A percentile compares a stretch with the other conserved stretches of the same genome.
These are phyloP conservation scores for Neonectria sp. DNA, from an alignment of 2,329 filamentous ascomycete species.

Conservation along the genomic window DNA sequence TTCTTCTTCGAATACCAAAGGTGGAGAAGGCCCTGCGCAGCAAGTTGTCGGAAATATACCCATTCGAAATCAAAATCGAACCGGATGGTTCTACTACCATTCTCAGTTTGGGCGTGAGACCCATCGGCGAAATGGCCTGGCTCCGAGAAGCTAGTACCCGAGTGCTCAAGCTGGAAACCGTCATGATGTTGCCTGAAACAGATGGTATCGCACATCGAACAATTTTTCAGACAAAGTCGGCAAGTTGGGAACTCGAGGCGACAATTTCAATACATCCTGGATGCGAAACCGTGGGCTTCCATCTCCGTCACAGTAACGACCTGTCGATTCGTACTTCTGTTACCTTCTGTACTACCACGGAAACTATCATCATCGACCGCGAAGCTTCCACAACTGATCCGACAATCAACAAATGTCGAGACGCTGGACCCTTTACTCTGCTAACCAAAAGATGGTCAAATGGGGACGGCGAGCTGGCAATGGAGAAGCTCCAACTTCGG, in stretches of 20 bases:
- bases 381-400: slow-evolving; percentile 47
- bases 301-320: slow-evolving; percentile 43
- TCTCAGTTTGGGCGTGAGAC: slow-evolving; percentile 12
- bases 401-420: slow-evolving; percentile 52
- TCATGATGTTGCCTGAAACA: background rate
- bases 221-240: slow-evolving; percentile 16
- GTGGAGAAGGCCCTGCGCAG: slow-evolving; percentile 56
- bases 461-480: background rate
- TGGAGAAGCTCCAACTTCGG: slow-evolving; percentile 29
- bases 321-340: slow-evolving; percentile 51
- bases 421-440: slow-evolving; percentile 60
- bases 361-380: slow-evolving; percentile 58
- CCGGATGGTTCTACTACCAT: slow-evolving; percentile 14
- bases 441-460: slow-evolving; percentile 45
- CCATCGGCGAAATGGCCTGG: slow-evolving; percentile 6
- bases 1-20: slow-evolving; percentile 52
- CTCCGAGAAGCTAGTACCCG: slow-evolving; percentile 5
- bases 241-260: slow-evolving; percentile 38
- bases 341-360: slow-evolving; percentile 53
- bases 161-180: slow-evolving; percentile 14
- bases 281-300: slow-evolving; percentile 31
- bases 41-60: slow-evolving; percentile 56
- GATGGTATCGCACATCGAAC: background rate
- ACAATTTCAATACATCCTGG: slow-evolving; percentile 21
- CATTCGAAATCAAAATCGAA: slow-evolving; percentile 38